Evolutionary conservation across 2,329 filamentous ascomycete genomes (phyloP).

Genomic region (Arthrobotrys conoides): DNA sequence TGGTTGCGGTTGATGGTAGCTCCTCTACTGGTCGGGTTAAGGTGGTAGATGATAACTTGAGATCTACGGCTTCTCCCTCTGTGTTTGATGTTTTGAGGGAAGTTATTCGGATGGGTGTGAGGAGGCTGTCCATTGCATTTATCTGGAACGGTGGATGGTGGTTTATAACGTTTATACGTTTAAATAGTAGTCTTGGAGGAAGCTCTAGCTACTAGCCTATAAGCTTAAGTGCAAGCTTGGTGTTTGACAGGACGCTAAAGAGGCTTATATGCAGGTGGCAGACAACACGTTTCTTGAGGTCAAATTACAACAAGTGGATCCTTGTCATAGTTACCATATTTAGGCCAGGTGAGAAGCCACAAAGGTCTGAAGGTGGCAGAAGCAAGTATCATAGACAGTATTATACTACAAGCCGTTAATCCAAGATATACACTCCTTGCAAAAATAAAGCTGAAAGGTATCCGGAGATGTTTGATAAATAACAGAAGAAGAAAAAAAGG

Average conservation of each 20-base stretch:
- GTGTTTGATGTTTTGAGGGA: conserved; percentile 52
- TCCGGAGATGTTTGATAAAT: not conserved
- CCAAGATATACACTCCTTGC: conserved; percentile 10
- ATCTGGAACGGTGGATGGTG: not conserved
- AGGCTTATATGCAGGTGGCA: conserved; percentile 29
- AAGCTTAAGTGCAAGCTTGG: conserved; percentile 6
- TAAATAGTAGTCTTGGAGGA: conserved; percentile 6
- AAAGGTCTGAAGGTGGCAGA: no score
- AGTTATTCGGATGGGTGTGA: conserved; percentile 56
- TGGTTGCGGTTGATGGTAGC: not conserved
- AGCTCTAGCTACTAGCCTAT: not conserved
- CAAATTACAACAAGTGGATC: conserved; percentile 36
- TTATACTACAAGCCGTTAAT: conserved; percentile 38
- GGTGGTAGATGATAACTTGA: conserved; percentile 49
- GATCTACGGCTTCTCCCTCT: conserved; percentile 41
- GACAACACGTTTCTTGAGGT: conserved; percentile 1
- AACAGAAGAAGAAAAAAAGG: not conserved
- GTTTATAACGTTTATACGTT: no score
- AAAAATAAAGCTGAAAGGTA: not conserved
- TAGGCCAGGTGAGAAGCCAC: not conserved
- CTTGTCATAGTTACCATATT: conserved; percentile 7
- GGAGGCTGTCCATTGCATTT: conserved; percentile 43
- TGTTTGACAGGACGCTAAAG: conserved; percentile 15
- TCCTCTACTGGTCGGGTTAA: conserved; percentile 36
- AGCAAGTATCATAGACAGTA: conserved; percentile 32